Evolutionary conservation across 1,139 yeast genomes (phyloP), one percentile per base, ranked within the genome.

Genomic region (Candida glucosophila): DNA sequence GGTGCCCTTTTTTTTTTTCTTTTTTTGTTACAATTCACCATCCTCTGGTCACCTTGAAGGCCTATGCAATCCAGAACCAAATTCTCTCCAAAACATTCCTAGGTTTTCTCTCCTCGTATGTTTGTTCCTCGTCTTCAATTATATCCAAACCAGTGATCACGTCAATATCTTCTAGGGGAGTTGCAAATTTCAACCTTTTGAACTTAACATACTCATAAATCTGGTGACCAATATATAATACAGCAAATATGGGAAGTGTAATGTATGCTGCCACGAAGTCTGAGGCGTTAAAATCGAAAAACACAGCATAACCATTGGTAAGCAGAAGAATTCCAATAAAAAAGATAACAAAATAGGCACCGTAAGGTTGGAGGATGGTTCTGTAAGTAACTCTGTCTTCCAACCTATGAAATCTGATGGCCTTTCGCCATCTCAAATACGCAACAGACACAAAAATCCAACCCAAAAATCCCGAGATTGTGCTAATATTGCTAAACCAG

Each of bases 401-500:
- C 34, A 69, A 47, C 8, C 47, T 49, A 29, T 66, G 64, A 38
- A 36, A 56, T 2, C 36, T 40, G 29, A 72, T 55, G 12, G 77
- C 79, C 39, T 61, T 65, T 50, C 73, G 66, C 66, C 70, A 72
- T 45, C 75, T 58, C 23, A 69, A 30, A 36, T 69, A 69, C 13
- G 74, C 59, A 20, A 57, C 41, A 13, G 63, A 41, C 17, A 67
- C 56, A 28, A 59, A 59, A 29, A 77, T 58, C 90, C 90, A 80
- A 22, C 81, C 69, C 29, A 78, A 45, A 27, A 79, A 62, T 25
- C 86, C 88, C 22, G 78, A 73, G 35, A 78, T 73, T 16, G 86
- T 74, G 20, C 77, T 77, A 36, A 77, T 74, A 45, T 77, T 77
- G 28, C 79, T 77, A 35, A 79, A 73, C 61, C 80, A 77, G 27